These are phyloP conservation scores for Exophiala calicioides DNA, from an alignment of 2,329 filamentous ascomycete genomes.

Conservation along the genomic window DNA sequence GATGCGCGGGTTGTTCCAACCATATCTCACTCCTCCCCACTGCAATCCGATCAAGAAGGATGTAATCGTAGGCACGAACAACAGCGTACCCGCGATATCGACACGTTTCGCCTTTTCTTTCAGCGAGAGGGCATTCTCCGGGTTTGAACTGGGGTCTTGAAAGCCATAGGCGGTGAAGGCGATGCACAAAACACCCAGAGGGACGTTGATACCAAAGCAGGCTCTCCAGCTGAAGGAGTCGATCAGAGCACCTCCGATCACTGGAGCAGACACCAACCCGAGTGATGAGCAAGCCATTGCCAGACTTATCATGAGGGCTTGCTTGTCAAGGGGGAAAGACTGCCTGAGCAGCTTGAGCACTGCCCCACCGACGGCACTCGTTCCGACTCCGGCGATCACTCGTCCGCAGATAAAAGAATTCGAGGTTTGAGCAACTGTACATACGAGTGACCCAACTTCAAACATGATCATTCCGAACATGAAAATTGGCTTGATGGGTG, in stretches of 20 bases:
- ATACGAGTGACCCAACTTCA: slow-evolving; percentile 34
- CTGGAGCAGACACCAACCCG: slow-evolving; percentile 36
- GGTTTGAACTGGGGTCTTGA: neutral
- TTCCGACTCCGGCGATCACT: slow-evolving; percentile 36
- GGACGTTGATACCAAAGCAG: slow-evolving; percentile 42
- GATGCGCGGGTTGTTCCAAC: slow-evolving; percentile 48
- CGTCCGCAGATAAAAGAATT: slow-evolving; percentile 35
- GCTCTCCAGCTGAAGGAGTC: slow-evolving; percentile 30
- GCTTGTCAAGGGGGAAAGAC: slow-evolving; percentile 36
- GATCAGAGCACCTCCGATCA: slow-evolving; percentile 40
- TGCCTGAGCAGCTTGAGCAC: slow-evolving; percentile 43
- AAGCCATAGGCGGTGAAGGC: neutral
- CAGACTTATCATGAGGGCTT: slow-evolving; percentile 38
- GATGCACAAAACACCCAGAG: slow-evolving; percentile 40
- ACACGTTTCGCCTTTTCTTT: slow-evolving; percentile 43
- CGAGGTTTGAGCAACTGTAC: slow-evolving; percentile 32
- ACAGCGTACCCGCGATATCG: too few species aligned
- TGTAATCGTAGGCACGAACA: too few species aligned
- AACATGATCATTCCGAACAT: slow-evolving; percentile 34
- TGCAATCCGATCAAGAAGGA: too few species aligned
- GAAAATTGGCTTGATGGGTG: slow-evolving; percentile 31
- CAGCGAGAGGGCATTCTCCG: neutral
- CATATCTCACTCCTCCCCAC: too few species aligned
- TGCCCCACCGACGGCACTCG: slow-evolving; percentile 42
- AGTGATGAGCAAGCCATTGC: slow-evolving; percentile 36